These are phyloP conservation scores for Xylariales sp. DNA, from an alignment of 2,329 filamentous ascomycete species.

Conservation along the genomic window DNA sequence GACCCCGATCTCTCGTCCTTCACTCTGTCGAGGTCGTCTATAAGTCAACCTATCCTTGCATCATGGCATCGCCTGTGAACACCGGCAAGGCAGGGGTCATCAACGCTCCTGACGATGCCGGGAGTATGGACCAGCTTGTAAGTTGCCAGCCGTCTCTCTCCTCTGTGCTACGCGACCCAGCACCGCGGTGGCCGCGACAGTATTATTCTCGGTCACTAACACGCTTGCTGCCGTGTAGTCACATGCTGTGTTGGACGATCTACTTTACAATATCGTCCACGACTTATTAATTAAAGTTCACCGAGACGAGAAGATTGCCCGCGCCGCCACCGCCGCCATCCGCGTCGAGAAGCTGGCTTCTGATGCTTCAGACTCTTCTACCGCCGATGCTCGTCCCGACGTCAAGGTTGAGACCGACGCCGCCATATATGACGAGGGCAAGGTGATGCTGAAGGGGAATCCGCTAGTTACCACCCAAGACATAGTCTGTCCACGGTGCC, in stretches of 20 bases:
- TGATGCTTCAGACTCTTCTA: slow-evolving; percentile 65
- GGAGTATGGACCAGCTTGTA: slow-evolving; percentile 70
- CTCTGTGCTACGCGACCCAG: slow-evolving; percentile 32
- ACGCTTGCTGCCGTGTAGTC: slow-evolving; percentile 55
- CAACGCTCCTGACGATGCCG: slow-evolving; percentile 63
- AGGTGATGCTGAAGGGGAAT: slow-evolving; percentile 76
- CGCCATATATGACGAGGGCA: slow-evolving; percentile 76
- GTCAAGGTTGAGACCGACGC: slow-evolving; percentile 74
- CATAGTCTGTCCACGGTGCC: slow-evolving; percentile 79
- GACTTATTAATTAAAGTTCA: slow-evolving; percentile 80
- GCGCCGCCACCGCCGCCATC: slow-evolving; percentile 73
- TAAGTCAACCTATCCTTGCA: slow-evolving; percentile 33
- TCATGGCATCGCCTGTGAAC: slow-evolving; percentile 42
- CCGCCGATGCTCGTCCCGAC: slow-evolving; percentile 65
- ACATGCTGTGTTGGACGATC: slow-evolving; percentile 76
- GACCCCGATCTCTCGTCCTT: slow-evolving; percentile 26
- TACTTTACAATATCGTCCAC: slow-evolving; percentile 80
- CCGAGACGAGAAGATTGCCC: slow-evolving; percentile 81
- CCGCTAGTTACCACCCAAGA: slow-evolving; percentile 77
- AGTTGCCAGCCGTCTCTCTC: slow-evolving; percentile 49
- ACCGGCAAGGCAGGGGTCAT: slow-evolving; percentile 64
- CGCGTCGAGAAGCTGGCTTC: slow-evolving; percentile 71
- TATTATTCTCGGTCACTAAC: slow-evolving; percentile 25
- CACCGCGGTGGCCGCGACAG: slow-evolving; percentile 24
- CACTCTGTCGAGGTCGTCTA: slow-evolving; percentile 29